phyloP scores from a whole-genome alignment of 371 early-diverging fungal species.

The Mucor circinelloides region DNA sequence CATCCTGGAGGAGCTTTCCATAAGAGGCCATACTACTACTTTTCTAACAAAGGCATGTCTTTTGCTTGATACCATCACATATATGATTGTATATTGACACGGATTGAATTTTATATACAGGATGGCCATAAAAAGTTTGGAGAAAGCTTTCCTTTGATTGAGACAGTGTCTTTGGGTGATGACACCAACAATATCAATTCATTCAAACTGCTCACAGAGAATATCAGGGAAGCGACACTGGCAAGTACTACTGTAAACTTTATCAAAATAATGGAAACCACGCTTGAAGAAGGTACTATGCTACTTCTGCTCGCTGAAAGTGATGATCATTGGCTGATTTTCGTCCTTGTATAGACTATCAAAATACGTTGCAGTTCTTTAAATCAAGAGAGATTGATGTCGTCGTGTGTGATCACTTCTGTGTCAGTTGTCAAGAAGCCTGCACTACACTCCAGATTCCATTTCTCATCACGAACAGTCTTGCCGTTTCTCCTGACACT shows the following conservation, averaged over 20 bases:
- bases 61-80: no score
- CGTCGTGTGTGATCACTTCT: conserved; percentile 11
- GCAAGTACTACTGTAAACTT: not conserved
- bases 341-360: not conserved
- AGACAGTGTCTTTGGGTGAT: not conserved
- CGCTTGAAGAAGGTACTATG: conserved; percentile 4
- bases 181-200: not conserved
- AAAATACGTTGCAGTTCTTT: not conserved
- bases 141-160: not conserved
- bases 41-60: conserved; percentile 18
- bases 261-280: not conserved
- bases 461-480: not conserved
- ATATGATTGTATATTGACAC: no score
- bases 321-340: no score
- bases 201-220: conserved; percentile 1
- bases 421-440: conserved; percentile 5
- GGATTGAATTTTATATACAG: no score
- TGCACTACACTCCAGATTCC: not conserved
- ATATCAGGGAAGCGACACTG: not conserved
- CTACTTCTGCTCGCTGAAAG: not conserved
- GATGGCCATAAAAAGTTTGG: no score
- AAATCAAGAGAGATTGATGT: conserved; percentile 1
- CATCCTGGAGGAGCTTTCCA: not conserved
- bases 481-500: conserved; percentile 1
- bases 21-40: not conserved